Evolutionary conservation across 2,329 filamentous ascomycete species (phyloP).

Genomic region (Penicillium italicum): DNA sequence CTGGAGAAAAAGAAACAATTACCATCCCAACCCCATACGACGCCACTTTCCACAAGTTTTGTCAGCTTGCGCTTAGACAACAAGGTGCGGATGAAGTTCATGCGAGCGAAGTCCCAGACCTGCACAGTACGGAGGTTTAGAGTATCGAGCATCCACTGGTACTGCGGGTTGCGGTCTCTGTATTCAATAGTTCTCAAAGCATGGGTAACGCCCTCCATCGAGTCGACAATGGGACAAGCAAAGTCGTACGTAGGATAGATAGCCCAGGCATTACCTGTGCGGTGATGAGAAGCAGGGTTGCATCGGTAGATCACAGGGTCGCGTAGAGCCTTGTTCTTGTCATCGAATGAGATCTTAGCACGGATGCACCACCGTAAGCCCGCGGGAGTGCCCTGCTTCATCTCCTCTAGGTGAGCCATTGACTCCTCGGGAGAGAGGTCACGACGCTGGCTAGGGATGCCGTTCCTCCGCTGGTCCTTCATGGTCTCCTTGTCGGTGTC

Average conservation of each 20-base stretch:
- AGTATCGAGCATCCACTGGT: constrained; percentile 50
- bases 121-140: constrained; percentile 47
- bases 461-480: constrained; percentile 77
- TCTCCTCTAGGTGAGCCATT: constrained; percentile 81
- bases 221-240: constrained; percentile 61
- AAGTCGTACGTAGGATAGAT: constrained; percentile 67
- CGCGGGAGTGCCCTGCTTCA: constrained; percentile 79
- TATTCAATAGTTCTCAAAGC: constrained; percentile 62
- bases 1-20: neutral
- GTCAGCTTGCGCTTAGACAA: constrained; percentile 52
- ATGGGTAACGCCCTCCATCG: constrained; percentile 62
- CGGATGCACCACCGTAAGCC: constrained; percentile 86
- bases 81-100: constrained; percentile 51
- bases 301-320: constrained; percentile 98
- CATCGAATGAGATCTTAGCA: constrained; percentile 86
- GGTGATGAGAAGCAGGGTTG: constrained; percentile 64
- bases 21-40: constrained; percentile 51
- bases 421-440: constrained; percentile 78
- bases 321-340: constrained; percentile 91
- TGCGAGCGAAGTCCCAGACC: constrained; percentile 52
- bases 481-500: constrained; percentile 89
- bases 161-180: constrained; percentile 51
- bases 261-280: constrained; percentile 61
- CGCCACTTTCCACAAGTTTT: constrained; percentile 47
- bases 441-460: constrained; percentile 77